Base-by-base conservation (phyloP, 257 asterid genomes). In the Przewalskia tangutica region DNA sequence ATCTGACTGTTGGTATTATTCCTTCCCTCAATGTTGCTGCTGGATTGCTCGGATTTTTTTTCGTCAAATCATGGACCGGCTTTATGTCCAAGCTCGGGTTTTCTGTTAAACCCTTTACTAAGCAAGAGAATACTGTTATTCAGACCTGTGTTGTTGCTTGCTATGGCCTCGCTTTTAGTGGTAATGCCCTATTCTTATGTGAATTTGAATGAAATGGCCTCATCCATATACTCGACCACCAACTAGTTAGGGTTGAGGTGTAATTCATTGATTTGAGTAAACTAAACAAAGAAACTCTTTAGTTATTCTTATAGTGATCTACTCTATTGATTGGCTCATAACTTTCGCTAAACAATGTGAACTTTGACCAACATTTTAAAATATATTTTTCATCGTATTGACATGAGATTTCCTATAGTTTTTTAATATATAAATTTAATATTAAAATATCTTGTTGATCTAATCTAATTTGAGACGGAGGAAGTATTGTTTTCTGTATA, bases 81-180 rank as follows among this genome's bases (percentile, higher is more conserved):
- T 80, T 91, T 67, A 71, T 88, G 51, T 86, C 95, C 70, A 91
- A 85, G 85, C 85, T 95, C 2, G 98, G 98, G 0, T 82, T 89
- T 77, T 81, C 89, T 48, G 84, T 77, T 46, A 76, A 63, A 13
- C 98, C 99, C 2, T 95, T 95, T 64, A 92, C 97, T 71, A 91
- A 91, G 79, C 99, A 95, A 80, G 99, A 95, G 90, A 93, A 93
- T 68, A 95, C 99, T 11, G 99, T 93, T 53, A 93, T 93, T 81
- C 99, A 95, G 84, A 95, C 99, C 20, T 95, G 99, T 79, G 97
- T 95, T 32, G 99, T 95, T 84, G 99, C 98, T 84, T 95, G 98
- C 83, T 95, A 92, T 80, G 99, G 99, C 58, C 97, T 95, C 79
- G 97, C 98, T 77, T 92, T 90, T 86, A 93, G 98, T 63, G 99